Evolutionary conservation across 2,329 filamentous ascomycete species (phyloP), one percentile per base, ranked within the genome.

Genomic region (Botrytis deweyae): DNA sequence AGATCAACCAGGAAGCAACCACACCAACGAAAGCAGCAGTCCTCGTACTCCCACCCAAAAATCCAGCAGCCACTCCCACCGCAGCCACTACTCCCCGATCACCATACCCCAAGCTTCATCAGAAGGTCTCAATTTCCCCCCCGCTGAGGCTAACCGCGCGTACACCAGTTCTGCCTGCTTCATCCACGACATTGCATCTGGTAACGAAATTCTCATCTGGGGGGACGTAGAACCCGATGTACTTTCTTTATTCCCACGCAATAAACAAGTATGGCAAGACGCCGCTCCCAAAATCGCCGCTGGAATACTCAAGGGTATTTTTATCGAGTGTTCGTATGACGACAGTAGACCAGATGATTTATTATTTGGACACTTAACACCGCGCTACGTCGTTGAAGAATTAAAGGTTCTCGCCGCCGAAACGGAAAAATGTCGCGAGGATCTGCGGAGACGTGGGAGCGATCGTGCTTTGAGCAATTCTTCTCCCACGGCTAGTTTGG

Each of bases 251-350:
- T 91, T 89, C 1, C 94, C 95, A 1, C 90, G 95, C 38, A 98
- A 96, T 77, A 84, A 87, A n/a, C 85, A 86, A 22, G 90, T 99
- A 22, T 99, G 96, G 96, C 88, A 89, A 77, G 93, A 96, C 79
- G 95, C 95, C 0, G 95, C 95, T 0, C 92, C 92, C 14, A 97
- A 97, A 81, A 90, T 99, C 40, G 92, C 87, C 0, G 84, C 86
- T 0, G 93, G 93, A 1, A 86, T 87, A 6, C 86, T 99, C 0
- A 88, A 87, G 0, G 95, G 92, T 18, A 92, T 99, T 20, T 95
- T 98, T 80, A 97, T 99, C 78, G 96, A 99, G 84, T 98, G 95
- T 82, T 97, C 93, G 75, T 99, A 95, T 82, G 92, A 94, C 75
- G 92, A 98, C 81, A 88, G 89, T 12, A 92, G 94, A 79, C 87